These are phyloP conservation scores for Calamus simplicifolius DNA, from an alignment of 176 grass and related monocot species.

Conservation along the genomic window DNA sequence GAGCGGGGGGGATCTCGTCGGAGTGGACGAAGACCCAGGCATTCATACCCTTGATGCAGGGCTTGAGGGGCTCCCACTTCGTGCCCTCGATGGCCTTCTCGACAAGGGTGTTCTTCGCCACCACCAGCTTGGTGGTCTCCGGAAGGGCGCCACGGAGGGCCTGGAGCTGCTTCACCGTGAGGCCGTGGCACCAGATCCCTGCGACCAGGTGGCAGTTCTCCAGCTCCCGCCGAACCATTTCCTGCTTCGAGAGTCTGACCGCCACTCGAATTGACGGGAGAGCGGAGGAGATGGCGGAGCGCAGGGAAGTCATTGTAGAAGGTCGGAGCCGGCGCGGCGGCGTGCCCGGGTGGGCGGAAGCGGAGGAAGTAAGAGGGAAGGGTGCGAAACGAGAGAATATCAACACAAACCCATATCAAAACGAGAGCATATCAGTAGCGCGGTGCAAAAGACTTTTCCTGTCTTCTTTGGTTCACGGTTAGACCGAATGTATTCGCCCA, in stretches of 20 bases:
- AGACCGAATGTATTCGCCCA: too few relatives aligned
- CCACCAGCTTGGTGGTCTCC: conserved; percentile 50
- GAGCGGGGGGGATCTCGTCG: conserved; percentile 72
- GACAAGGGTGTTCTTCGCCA: conserved; percentile 84
- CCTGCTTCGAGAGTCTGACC: conserved; percentile 57
- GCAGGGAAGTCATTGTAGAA: neutral
- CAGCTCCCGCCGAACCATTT: conserved; percentile 70
- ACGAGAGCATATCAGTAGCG: too few relatives aligned
- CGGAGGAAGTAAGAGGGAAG: too few relatives aligned
- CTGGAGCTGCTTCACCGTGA: conserved; percentile 86
- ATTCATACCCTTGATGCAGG: conserved; percentile 94
- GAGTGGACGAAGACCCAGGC: conserved; percentile 95
- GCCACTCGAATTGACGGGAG: conserved; percentile 51
- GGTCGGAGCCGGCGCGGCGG: too few relatives aligned
- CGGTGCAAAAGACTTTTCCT: too few relatives aligned
- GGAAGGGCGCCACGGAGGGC: conserved; percentile 64
- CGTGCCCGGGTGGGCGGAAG: too few relatives aligned
- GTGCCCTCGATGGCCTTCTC: conserved; percentile 92
- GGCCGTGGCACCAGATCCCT: conserved; percentile 79
- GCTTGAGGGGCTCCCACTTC: conserved; percentile 64
- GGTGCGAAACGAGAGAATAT: too few relatives aligned
- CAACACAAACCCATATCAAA: too few relatives aligned
- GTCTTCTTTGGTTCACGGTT: too few relatives aligned
- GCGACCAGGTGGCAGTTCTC: conserved; percentile 86
- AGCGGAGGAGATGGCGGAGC: conserved; percentile 11